Base-by-base conservation (phyloP, 2,329 filamentous ascomycete genomes). In the Hymenoscyphus infarciens region DNA sequence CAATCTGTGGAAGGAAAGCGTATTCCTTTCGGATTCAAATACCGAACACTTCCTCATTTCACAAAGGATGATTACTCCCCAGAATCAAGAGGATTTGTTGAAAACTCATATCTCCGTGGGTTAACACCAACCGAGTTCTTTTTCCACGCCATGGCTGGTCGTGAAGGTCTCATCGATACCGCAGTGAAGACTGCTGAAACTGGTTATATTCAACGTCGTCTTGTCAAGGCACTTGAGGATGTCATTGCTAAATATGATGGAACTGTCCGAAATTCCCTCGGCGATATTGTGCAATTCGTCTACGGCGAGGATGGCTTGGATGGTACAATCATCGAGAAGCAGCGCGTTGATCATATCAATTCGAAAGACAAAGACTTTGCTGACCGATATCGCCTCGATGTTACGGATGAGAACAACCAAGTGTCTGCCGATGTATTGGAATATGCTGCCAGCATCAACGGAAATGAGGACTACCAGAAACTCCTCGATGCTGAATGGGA, bases 81-180 rank as follows among this genome's bases (percentile, higher is more conserved):
- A 11, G 93, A 97, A 75, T 94, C 95, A 55, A 89, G 95, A 80
- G 95, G 95, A 52, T 99, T 99, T 74, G 95, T 99, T 22, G 95
- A 99, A 77, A 99, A 99, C 79, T 99, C 95, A 0, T 99, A 99
- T 72, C 85, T 99, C 13, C 91, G 95, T 81, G 95, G 95, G 61
- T 80, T 99, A 63, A 99, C 96, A 0, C 95, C 95, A 0, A 89
- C 91, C 0, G 95, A 99, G 71, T 99, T 99, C 80, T 99, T 97
- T 81, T 99, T 99, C 84, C 95, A 99, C 84, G 95, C 95, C 74
- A 99, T 99, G 95, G 95, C 95, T 82, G 95, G 95, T 92, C 88
- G 95, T 81, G 95, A 99, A 79, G 95, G 95, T 96, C 83, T 99
- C 61, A 99, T 99, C 71, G 95, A 99, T 83, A 99, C 95, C 59